Evolutionary conservation across 305 asterid species (phyloP).

Genomic region (Fraxinus platypoda): DNA sequence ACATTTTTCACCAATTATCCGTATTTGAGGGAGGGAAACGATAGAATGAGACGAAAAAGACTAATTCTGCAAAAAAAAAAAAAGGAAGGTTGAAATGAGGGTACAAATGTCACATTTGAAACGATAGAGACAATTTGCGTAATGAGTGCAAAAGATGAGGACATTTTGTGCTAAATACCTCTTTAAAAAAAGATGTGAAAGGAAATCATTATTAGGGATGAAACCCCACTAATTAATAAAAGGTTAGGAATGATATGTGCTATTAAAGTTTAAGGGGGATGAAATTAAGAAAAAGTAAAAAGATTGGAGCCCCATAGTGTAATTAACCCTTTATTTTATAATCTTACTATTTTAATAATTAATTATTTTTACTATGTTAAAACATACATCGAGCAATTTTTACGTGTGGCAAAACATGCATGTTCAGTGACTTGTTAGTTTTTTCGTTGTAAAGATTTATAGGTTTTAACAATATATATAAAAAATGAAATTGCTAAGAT

Average conservation of each 20-base stretch:
- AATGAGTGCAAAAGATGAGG: too few relatives aligned
- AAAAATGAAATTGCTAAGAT: not conserved
- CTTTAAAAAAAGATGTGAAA: too few relatives aligned
- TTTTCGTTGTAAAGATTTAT: not conserved
- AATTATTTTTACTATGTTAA: not conserved
- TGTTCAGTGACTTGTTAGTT: not conserved
- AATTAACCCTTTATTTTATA: not conserved
- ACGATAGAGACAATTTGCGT: too few relatives aligned
- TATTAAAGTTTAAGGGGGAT: not conserved
- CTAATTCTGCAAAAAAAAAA: too few relatives aligned
- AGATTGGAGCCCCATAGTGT: not conserved
- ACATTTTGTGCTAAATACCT: too few relatives aligned
- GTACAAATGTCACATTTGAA: not conserved
- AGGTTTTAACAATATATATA: too few relatives aligned
- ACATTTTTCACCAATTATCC: too few relatives aligned
- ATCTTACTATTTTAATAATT: too few relatives aligned
- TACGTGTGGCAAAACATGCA: not conserved
- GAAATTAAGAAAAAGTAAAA: not conserved
- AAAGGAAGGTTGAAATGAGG: too few relatives aligned
- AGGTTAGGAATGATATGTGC: not conserved
- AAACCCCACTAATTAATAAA: not conserved
- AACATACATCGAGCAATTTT: not conserved
- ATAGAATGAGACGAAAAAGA: too few relatives aligned
- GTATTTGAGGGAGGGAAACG: too few relatives aligned
- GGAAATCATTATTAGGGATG: too few relatives aligned